These are phyloP conservation scores for Eruca vesicaria DNA, from an alignment of 441 rosid genomes.

Conservation along the genomic window DNA sequence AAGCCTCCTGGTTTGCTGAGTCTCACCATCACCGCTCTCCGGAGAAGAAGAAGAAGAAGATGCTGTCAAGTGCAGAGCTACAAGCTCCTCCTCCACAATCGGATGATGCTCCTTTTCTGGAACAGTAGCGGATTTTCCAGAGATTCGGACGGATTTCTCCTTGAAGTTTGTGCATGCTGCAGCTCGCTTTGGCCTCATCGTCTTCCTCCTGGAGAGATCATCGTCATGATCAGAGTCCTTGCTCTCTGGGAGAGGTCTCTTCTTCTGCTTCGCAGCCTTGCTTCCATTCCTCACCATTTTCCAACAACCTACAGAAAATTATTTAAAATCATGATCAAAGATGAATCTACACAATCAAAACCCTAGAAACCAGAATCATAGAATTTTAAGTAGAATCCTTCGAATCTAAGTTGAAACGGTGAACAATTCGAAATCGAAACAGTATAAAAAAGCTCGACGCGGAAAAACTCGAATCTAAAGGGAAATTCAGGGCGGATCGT, in stretches of 20 bases:
- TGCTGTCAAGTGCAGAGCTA: conserved; percentile 42
- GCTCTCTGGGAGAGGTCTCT: conserved; percentile 14
- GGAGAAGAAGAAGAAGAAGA: no score
- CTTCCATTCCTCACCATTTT: conserved; percentile 7
- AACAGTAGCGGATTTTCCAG: conserved; percentile 39
- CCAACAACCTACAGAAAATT: background rate
- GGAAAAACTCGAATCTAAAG: no score
- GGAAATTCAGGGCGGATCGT: background rate
- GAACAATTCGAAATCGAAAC: background rate
- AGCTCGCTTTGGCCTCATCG: conserved; percentile 22
- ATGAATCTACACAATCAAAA: background rate
- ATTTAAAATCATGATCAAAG: background rate
- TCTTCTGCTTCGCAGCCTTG: background rate
- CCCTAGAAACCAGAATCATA: background rate
- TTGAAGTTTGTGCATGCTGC: conserved; percentile 22
- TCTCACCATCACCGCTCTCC: conserved; percentile 27
- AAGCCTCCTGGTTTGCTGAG: conserved; percentile 61
- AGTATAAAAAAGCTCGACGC: background rate
- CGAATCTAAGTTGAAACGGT: background rate
- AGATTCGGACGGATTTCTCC: conserved; percentile 30
- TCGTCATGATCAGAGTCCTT: background rate
- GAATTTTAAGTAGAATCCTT: background rate
- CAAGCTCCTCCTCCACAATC: conserved; percentile 47
- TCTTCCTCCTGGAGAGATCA: background rate
- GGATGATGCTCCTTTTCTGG: conserved; percentile 40